A percentile compares a stretch with the other conserved stretches of the same genome.
These are phyloP conservation scores for Hammondia hammondi DNA, from an alignment of 169 alveolate genomes.

Conservation along the genomic window DNA sequence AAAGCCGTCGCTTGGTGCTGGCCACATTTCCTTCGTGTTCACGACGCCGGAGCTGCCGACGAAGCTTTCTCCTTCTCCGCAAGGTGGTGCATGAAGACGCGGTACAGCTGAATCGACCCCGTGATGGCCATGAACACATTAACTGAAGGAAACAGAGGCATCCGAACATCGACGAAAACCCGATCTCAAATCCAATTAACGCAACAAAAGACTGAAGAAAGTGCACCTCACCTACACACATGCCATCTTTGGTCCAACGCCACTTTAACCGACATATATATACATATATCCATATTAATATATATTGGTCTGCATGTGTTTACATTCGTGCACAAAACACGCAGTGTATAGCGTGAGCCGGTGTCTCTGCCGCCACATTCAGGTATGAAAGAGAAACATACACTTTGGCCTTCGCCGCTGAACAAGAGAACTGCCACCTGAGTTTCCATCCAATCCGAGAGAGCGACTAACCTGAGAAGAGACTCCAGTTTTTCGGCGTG, in stretches of 20 bases:
- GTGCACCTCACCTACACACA: not conserved
- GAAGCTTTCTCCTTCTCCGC: not conserved
- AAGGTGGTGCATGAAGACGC: constrained; percentile 21
- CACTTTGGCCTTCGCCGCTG: not conserved
- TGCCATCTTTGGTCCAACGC: not conserved
- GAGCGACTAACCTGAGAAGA: constrained; percentile 70
- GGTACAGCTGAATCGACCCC: constrained; percentile 76
- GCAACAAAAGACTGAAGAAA: not conserved
- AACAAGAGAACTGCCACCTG: not conserved
- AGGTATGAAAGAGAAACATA: not conserved
- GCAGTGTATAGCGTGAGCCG: not conserved
- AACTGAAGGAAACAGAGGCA: constrained; percentile 45
- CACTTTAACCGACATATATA: not conserved
- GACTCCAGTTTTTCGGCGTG: constrained; percentile 82
- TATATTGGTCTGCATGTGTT: too few relatives aligned
- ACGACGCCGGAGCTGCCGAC: not conserved
- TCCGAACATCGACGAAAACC: not conserved
- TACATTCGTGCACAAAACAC: too few relatives aligned
- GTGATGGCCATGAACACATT: constrained; percentile 82
- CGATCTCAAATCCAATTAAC: not conserved
- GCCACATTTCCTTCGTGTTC: too few relatives aligned
- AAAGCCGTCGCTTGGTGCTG: too few relatives aligned
- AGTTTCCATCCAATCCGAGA: not conserved
- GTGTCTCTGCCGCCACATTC: not conserved
- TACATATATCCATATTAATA: too few relatives aligned